Conservation (phyloP, 2,329 filamentous ascomycete genomes). For the Clonostachys rosea region DNA sequence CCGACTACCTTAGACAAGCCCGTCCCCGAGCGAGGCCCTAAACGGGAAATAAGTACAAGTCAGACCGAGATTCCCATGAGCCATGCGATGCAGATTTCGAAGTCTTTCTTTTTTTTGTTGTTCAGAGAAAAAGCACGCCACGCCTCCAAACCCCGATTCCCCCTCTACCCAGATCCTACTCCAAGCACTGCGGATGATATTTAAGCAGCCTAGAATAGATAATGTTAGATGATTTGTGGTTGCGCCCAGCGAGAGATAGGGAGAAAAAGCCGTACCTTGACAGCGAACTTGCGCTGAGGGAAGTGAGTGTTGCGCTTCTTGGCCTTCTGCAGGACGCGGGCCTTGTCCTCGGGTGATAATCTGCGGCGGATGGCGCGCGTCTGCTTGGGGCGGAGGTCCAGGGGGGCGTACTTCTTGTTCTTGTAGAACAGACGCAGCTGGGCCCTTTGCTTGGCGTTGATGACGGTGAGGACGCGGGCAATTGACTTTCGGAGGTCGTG, state of each 20-base stretch:
- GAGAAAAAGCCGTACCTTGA: conserved; percentile 66
- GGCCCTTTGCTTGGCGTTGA: conserved; percentile 98
- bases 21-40: conserved; percentile 27
- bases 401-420: conserved; percentile 98
- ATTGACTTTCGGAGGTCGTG: conserved; percentile 99
- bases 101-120: conserved; percentile 15
- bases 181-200: conserved; percentile 3
- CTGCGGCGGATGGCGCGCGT: conserved; percentile 96
- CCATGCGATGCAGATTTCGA: conserved; percentile 31
- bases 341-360: conserved; percentile 86
- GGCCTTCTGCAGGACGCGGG: conserved; percentile 83
- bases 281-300: conserved; percentile 97
- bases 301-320: conserved; percentile 96
- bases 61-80: conserved; percentile 29
- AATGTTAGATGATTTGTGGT: no score
- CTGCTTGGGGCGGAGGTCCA: conserved; percentile 98
- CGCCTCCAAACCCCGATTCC: conserved; percentile 24
- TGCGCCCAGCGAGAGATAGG: no score
- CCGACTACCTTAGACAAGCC: conserved; percentile 20
- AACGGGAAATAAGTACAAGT: conserved; percentile 30
- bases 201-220: background rate
- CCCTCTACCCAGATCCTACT: conserved; percentile 24
- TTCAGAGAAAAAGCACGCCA: conserved; percentile 29
- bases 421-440: conserved; percentile 99
- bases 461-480: conserved; percentile 96